phyloP scores from a whole-genome alignment of 441 rosid genomes.

The Mallotus japonicus region DNA sequence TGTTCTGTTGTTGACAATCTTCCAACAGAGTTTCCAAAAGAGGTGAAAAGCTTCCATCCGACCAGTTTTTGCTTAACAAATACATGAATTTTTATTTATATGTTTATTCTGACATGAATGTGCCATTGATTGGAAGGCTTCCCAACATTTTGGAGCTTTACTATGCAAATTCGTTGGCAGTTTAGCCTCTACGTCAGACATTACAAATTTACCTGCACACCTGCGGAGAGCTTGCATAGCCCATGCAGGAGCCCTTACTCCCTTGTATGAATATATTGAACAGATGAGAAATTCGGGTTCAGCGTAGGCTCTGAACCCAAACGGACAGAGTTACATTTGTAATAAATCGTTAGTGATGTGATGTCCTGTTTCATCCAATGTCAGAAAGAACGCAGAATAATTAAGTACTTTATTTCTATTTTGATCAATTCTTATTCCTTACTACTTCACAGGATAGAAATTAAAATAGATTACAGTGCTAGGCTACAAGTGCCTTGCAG shows the following conservation, averaged over 20 bases:
- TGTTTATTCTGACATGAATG: slow-evolving; percentile 3
- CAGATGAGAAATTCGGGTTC: slow-evolving; percentile 74
- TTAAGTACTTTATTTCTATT: background rate
- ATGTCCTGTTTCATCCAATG: background rate
- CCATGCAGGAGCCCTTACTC: slow-evolving; percentile 67
- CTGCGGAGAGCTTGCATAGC: slow-evolving; percentile 83
- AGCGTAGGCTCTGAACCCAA: slow-evolving; percentile 51
- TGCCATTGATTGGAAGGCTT: slow-evolving; percentile 54
- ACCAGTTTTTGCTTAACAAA: background rate
- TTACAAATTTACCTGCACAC: slow-evolving; percentile 56
- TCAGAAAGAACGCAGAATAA: too few species aligned
- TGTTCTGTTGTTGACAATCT: slow-evolving; percentile 81
- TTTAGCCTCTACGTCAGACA: slow-evolving; percentile 58
- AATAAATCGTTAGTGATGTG: background rate
- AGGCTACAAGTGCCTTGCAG: background rate
- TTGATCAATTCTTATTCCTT: background rate
- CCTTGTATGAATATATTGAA: slow-evolving; percentile 70
- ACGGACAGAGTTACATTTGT: background rate
- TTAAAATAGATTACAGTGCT: background rate
- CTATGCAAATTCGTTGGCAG: slow-evolving; percentile 64
- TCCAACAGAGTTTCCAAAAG: slow-evolving; percentile 96
- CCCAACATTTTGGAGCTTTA: slow-evolving; percentile 87
- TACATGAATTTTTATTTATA: slow-evolving; percentile 2
- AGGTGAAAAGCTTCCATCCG: slow-evolving; percentile 30
- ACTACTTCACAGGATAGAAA: background rate